Base-by-base conservation (phyloP, 768 basidiomycete genomes). In the Hortiboletus flavorubellus region DNA sequence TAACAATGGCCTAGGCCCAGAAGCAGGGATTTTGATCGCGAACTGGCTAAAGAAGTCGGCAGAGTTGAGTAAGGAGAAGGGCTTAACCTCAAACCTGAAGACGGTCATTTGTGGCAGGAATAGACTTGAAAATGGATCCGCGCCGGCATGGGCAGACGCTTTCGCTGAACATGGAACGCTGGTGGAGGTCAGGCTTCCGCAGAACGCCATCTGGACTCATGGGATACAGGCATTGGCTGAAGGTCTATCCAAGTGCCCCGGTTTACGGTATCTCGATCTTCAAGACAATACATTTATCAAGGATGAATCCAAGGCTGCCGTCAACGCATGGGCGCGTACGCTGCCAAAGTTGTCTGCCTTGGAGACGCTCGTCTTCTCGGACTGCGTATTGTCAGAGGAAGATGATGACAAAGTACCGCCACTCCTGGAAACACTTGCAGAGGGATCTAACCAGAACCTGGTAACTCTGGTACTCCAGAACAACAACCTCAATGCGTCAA, bases 1-100 rank as follows among this genome's bases (percentile, higher is more conserved):
- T 75, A 99, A 98, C 78, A 98, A 98, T 71, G 96, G 96, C 23
- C 83, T 99, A 16, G 96, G 96, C 10, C 90, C 92, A 14, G 86
- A 83, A 16, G 97, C 93, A 29, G 97, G 97, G 40, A 75, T 75
- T 11, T 83, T 89, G 67, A 83, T 99, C 61, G 92, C 97, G 47
- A 80, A 85, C 51, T 97, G 97, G 23, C 76, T 98, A 12, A 74
- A 81, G 21, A 82, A 84, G 57, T 91, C 91, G 26, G 94, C 93
- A 1, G 74, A 78, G 50, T 76, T 85, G 53, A 84, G 80, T 57
- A 82, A 86, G 59, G 76, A 75, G 23, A 84, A 83, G 39, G 90
- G 88, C 10, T 80, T 83, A 64, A 73, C 72, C 48, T 88, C 87
- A n/a, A 86, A 84, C 59, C 74, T 99, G 49, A 81, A 81, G 44